Percentiles rank a stretch among this genome's conserved stretches.
These are phyloP conservation scores for Heliocybe sulcata DNA, from an alignment of 1,284 basidiomycete species.

Conservation along the genomic window DNA sequence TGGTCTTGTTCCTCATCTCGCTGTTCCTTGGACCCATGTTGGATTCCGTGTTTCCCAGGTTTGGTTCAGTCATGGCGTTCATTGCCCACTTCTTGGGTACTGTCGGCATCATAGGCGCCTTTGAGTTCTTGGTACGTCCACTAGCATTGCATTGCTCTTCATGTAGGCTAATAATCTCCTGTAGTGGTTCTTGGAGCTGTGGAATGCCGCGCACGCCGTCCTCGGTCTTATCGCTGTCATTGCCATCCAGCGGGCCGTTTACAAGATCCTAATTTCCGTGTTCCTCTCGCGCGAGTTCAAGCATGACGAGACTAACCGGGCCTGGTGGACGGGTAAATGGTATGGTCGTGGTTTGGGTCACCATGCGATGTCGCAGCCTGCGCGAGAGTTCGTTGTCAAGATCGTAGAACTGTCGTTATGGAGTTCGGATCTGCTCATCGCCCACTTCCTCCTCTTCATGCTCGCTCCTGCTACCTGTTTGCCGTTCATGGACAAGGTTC, in stretches of 20 bases:
- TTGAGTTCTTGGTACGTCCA: slow-evolving; percentile 82
- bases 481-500: slow-evolving; percentile 70
- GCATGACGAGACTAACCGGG: slow-evolving; percentile 94
- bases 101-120: slow-evolving; percentile 85
- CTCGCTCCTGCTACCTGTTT: slow-evolving; percentile 67
- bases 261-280: slow-evolving; percentile 88
- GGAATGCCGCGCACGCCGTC: slow-evolving; percentile 89
- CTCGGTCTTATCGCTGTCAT: slow-evolving; percentile 85
- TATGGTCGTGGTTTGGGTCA: slow-evolving; percentile 86
- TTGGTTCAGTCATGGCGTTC: slow-evolving; percentile 87
- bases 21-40: slow-evolving; percentile 91
- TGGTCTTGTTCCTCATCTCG: slow-evolving; percentile 85
- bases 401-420: slow-evolving; percentile 78
- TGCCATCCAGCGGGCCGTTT: slow-evolving; percentile 82
- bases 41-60: slow-evolving; percentile 76
- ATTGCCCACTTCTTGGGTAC: slow-evolving; percentile 78
- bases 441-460: slow-evolving; percentile 67
- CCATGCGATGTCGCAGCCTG: slow-evolving; percentile 84
- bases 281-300: slow-evolving; percentile 95
- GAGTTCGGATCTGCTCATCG: slow-evolving; percentile 68
- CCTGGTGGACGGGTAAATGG: slow-evolving; percentile 98
- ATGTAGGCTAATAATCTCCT: slow-evolving; percentile 11
- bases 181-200: slow-evolving; percentile 91
- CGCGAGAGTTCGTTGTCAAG: slow-evolving; percentile 86
- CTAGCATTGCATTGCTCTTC: slow-evolving; percentile 5